Evolutionary conservation across 2,329 filamentous ascomycete species (phyloP).

Genomic region (Aotearoamyces nothofagi): DNA sequence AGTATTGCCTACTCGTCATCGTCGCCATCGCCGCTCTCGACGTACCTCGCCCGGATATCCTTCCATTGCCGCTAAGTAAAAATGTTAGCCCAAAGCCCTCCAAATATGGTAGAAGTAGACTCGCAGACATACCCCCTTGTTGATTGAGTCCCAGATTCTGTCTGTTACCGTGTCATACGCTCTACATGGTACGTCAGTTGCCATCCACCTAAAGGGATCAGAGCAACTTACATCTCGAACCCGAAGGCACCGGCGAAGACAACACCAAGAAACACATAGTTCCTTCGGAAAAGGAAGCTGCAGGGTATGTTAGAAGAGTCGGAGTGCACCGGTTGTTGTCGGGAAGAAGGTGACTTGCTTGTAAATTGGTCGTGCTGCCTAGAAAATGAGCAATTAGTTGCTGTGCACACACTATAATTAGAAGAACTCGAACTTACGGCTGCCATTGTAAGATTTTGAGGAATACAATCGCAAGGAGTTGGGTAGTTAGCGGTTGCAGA

Average conservation of each 20-base stretch:
- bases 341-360: slow-evolving; percentile 16
- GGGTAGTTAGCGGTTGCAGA: slow-evolving; percentile 5
- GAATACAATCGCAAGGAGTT: slow-evolving; percentile 4
- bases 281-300: slow-evolving; percentile 75
- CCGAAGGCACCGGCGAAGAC: slow-evolving; percentile 83
- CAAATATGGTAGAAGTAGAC: no score
- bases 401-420: neutral
- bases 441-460: slow-evolving; percentile 17
- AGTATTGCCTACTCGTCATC: slow-evolving; percentile 20
- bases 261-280: slow-evolving; percentile 72
- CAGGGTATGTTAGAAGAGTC: slow-evolving; percentile 3
- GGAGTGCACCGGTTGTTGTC: no score
- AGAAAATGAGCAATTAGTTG: slow-evolving; percentile 14
- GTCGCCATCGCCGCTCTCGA: slow-evolving; percentile 55
- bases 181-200: slow-evolving; percentile 34
- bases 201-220: no score
- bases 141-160: slow-evolving; percentile 78
- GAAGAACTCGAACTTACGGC: slow-evolving; percentile 6
- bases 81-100: no score
- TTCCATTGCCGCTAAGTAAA: slow-evolving; percentile 98
- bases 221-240: slow-evolving; percentile 80
- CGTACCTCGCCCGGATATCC: slow-evolving; percentile 87
- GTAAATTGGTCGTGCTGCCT: slow-evolving; percentile 16
- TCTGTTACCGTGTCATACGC: slow-evolving; percentile 72
- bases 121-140: slow-evolving; percentile 78